Evolutionary conservation across 139 green algal species (phyloP), one percentile per base, ranked within the genome.

Genomic region (Chlorella sp.): DNA sequence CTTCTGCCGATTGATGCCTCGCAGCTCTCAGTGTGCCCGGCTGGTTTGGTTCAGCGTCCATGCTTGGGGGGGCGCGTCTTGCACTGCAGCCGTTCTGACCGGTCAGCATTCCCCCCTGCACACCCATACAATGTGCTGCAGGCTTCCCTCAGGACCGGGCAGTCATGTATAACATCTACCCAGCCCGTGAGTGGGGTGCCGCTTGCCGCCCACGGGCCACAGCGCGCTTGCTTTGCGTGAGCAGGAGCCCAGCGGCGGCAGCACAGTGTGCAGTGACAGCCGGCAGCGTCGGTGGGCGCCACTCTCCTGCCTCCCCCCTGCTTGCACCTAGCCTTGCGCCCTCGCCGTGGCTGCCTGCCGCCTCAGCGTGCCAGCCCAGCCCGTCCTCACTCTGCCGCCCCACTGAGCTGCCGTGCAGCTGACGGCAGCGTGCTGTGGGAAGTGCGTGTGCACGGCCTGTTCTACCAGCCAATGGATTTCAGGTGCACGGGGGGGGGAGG

Each of bases 71-170:
- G n/a, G n/a, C n/a, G n/a, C n/a, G 28, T 30, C 40, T 69, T 85
- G 39, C 24, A 68, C 24, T 85, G 34, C 39, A 69, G 7, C 22
- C 40, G 34, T 48, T 9, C 34, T 48, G 22, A 48, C 12, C 77
- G 7, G 11, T 40, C n/a, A 24, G 21, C 26, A 28, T 53, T 83
- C 36, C 36, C 77, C 64, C 2, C n/a, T n/a, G n/a, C n/a, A n/a
- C n/a, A n/a, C n/a, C n/a, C n/a, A n/a, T n/a, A n/a, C n/a, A n/a
- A n/a, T n/a, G n/a, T n/a, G n/a, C 42, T 66, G 15, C 48, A 64
- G 78, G 86, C 28, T 90, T 90, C 78, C 86, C 76, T 24, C 76
- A 90, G 86, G 86, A 90, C 26, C 86, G 86, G 3, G 75, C 66
- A 34, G 30, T 86, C 3, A 14, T 85, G 15, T 86, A 66, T 28